A percentile compares a stretch with the other conserved stretches of the same genome.
Evolutionary conservation across 768 basidiomycete genomes (phyloP).

Genomic region (Erythrobasidium yunnanense): DNA sequence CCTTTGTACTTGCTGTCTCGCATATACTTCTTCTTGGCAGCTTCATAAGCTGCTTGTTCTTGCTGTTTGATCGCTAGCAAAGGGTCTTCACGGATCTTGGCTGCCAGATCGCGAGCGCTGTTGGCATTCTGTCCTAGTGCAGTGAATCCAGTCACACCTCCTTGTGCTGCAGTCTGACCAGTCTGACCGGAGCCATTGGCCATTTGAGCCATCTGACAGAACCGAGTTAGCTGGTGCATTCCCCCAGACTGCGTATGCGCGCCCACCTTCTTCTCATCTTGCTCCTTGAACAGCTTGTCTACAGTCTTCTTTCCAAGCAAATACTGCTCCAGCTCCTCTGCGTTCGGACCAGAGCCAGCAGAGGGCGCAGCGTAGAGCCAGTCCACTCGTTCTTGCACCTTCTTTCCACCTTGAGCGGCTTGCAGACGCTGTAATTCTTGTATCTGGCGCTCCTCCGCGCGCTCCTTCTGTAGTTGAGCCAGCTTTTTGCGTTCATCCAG

Average conservation of each 20-base stretch:
- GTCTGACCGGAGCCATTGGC: conserved; percentile 13
- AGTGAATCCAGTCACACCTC: conserved; percentile 25
- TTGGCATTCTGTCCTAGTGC: conserved; percentile 63
- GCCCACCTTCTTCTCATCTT: conserved; percentile 69
- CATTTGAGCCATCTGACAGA: conserved; percentile 21
- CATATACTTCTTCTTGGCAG: conserved; percentile 15
- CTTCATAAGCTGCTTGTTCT: conserved; percentile 83
- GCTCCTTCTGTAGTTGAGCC: conserved; percentile 91
- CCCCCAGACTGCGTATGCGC: conserved; percentile 29
- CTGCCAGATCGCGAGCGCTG: conserved; percentile 67
- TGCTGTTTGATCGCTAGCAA: conserved; percentile 95
- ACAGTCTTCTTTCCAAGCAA: conserved; percentile 94
- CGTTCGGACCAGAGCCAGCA: conserved; percentile 69
- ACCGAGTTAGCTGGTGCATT: no score
- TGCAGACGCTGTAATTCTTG: conserved; percentile 92
- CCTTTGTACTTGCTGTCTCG: conserved; percentile 38
- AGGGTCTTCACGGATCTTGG: conserved; percentile 94
- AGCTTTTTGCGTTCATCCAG: conserved; percentile 98
- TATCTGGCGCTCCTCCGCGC: conserved; percentile 90
- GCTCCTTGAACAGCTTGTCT: conserved; percentile 82
- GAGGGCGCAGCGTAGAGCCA: conserved; percentile 99
- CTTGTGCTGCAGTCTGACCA: neutral
- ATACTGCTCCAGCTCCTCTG: conserved; percentile 92
- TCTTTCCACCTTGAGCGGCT: conserved; percentile 78
- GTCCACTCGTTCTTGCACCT: conserved; percentile 83